Conservation (phyloP, 352 stramenopile species). For the Globisporangium abappressorium region DNA sequence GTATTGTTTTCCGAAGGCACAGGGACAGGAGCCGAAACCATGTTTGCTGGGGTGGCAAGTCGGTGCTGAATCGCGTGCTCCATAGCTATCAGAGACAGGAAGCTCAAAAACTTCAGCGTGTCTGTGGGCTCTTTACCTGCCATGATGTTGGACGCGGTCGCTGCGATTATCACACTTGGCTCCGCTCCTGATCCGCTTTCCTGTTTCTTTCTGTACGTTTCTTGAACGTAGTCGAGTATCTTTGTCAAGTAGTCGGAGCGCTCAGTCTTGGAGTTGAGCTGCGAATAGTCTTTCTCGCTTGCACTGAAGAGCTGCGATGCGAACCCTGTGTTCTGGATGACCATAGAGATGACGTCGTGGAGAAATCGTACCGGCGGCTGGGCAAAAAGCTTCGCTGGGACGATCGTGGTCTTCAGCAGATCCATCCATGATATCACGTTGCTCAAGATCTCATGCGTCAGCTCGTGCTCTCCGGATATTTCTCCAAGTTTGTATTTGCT, state of each 20-base stretch:
- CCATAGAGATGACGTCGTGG: slow-evolving; percentile 70
- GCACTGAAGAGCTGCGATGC: slow-evolving; percentile 39
- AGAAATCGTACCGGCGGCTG: slow-evolving; percentile 79
- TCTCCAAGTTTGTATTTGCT: slow-evolving; percentile 40
- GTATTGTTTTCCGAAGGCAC: not conserved
- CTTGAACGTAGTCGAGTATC: slow-evolving; percentile 70
- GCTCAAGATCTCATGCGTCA: slow-evolving; percentile 59
- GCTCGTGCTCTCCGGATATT: slow-evolving; percentile 56
- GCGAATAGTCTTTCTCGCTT: slow-evolving; percentile 58
- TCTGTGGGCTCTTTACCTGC: slow-evolving; percentile 73
- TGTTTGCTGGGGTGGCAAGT: slow-evolving; percentile 1
- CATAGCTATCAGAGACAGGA: slow-evolving; percentile 54
- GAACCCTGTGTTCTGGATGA: slow-evolving; percentile 72
- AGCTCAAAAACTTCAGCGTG: slow-evolving; percentile 76
- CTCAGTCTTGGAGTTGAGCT: slow-evolving; percentile 68
- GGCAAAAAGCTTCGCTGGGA: slow-evolving; percentile 71
- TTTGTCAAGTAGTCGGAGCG: slow-evolving; percentile 74
- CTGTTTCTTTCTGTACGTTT: slow-evolving; percentile 38
- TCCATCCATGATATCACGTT: slow-evolving; percentile 80
- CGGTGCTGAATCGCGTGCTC: slow-evolving; percentile 43
- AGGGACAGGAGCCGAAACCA: not conserved
- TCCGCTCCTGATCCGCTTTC: slow-evolving; percentile 12
- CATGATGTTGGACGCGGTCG: slow-evolving; percentile 74
- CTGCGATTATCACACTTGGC: slow-evolving; percentile 48
- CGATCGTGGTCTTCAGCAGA: slow-evolving; percentile 60